A percentile compares a stretch with the other conserved stretches of the same genome.
Evolutionary conservation across 192 early-diverging fungal species (phyloP).

Genomic region (Pecoramyces ruminantium): DNA sequence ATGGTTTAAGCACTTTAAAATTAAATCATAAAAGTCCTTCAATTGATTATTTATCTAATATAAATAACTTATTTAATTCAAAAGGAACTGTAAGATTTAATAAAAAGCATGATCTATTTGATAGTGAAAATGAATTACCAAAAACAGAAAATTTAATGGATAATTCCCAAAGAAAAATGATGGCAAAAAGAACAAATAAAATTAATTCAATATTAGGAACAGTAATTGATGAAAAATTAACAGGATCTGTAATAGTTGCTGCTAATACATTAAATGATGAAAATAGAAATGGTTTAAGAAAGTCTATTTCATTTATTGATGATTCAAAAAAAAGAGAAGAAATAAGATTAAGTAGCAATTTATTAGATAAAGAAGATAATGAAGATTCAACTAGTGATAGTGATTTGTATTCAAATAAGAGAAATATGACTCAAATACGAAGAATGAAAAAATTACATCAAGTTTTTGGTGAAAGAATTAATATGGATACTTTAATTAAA

Average conservation of each 20-base stretch:
- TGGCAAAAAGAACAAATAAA: neutral
- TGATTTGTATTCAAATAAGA: neutral
- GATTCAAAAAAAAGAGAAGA: neutral
- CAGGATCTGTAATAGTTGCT: neutral
- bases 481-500: neutral
- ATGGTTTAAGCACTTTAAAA: neutral
- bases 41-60: neutral
- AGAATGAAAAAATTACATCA: neutral
- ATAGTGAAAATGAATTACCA: neutral
- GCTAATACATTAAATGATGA: neutral
- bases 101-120: neutral
- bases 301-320: neutral
- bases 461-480: neutral
- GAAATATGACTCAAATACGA: neutral
- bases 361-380: neutral
- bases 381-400: neutral
- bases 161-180: neutral
- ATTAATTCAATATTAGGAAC: neutral
- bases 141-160: neutral
- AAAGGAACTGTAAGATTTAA: neutral
- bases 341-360: neutral
- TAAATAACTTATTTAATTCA: neutral
- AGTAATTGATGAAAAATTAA: neutral
- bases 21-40: neutral
- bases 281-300: neutral